Percentiles rank a stretch among this genome's conserved stretches.
Conservation (phyloP, 1,139 yeast species). For the Sugiyamaella castrensis region DNA sequence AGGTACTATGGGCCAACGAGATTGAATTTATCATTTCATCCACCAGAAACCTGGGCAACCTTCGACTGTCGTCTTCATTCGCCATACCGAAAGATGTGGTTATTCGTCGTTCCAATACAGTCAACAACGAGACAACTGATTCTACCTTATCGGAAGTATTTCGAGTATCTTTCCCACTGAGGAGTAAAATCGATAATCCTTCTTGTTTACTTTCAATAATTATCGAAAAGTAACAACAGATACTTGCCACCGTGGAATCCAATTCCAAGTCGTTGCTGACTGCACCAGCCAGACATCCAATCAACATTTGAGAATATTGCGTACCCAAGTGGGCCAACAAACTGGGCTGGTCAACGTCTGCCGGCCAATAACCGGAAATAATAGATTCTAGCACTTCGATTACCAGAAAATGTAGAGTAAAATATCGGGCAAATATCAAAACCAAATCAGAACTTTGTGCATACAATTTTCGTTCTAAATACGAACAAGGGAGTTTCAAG, state of each 20-base stretch:
- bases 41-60: conserved; percentile 14
- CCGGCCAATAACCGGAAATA: conserved; percentile 59
- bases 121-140: conserved; percentile 44
- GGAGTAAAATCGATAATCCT: conserved; percentile 73
- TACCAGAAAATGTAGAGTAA: conserved; percentile 49
- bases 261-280: conserved; percentile 59
- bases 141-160: conserved; percentile 32
- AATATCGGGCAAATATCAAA: conserved; percentile 53
- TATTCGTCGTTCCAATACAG: conserved; percentile 58
- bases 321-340: conserved; percentile 76
- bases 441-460: conserved; percentile 56
- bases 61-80: conserved; percentile 35
- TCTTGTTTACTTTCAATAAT: conserved; percentile 73
- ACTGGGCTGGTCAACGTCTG: conserved; percentile 57
- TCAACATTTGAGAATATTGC: conserved; percentile 55
- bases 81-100: conserved; percentile 31
- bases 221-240: conserved; percentile 72
- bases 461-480: conserved; percentile 62
- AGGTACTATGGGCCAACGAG: conserved; percentile 36
- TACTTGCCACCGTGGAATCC: conserved; percentile 51
- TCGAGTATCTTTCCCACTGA: conserved; percentile 63
- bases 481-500: conserved; percentile 51
- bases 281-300: conserved; percentile 58
- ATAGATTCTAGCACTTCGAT: conserved; percentile 60
- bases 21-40: conserved; percentile 33